Conservation (phyloP, 805 yeast genomes). For the Candida ovalis region DNA sequence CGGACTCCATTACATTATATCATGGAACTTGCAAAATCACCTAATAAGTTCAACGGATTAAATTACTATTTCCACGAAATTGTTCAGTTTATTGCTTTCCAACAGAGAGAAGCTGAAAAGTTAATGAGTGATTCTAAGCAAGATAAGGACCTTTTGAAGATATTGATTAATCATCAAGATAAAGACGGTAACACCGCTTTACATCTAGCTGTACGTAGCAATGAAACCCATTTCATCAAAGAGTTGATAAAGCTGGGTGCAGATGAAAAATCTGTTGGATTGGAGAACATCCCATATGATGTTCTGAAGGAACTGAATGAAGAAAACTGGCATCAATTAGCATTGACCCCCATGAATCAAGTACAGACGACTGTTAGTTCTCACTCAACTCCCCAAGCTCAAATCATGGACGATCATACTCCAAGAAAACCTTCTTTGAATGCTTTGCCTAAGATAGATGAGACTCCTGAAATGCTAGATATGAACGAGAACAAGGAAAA, state of each 20-base stretch:
- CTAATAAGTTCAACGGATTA: slow-evolving; percentile 47
- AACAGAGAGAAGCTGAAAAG: slow-evolving; percentile 30
- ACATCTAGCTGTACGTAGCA: slow-evolving; percentile 66
- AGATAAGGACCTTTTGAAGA: slow-evolving; percentile 44
- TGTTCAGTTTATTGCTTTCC: slow-evolving; percentile 25
- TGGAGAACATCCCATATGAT: slow-evolving; percentile 19
- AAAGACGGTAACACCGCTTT: slow-evolving; percentile 80
- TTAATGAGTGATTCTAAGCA: slow-evolving; percentile 14
- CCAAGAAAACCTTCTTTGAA: neutral
- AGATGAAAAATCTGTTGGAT: slow-evolving; percentile 24
- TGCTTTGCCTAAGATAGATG: neutral
- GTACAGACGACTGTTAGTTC: neutral
- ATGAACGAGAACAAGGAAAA: slow-evolving; percentile 49
- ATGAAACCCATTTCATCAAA: slow-evolving; percentile 42
- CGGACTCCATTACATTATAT: slow-evolving; percentile 73
- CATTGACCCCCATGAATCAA: neutral
- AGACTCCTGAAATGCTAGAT: slow-evolving; percentile 22
- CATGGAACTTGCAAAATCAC: slow-evolving; percentile 42
- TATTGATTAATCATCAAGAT: slow-evolving; percentile 73
- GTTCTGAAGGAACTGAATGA: slow-evolving; percentile 16
- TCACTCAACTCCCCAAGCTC: slow-evolving; percentile 1
- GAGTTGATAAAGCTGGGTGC: slow-evolving; percentile 48
- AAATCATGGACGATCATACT: neutral
- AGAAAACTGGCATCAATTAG: neutral
- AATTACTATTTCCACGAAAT: slow-evolving; percentile 47